Percentiles rank a stretch among this genome's conserved stretches.
These are phyloP conservation scores for Wickerhamiella slavikovae DNA, from an alignment of 805 yeast genomes.

Conservation along the genomic window DNA sequence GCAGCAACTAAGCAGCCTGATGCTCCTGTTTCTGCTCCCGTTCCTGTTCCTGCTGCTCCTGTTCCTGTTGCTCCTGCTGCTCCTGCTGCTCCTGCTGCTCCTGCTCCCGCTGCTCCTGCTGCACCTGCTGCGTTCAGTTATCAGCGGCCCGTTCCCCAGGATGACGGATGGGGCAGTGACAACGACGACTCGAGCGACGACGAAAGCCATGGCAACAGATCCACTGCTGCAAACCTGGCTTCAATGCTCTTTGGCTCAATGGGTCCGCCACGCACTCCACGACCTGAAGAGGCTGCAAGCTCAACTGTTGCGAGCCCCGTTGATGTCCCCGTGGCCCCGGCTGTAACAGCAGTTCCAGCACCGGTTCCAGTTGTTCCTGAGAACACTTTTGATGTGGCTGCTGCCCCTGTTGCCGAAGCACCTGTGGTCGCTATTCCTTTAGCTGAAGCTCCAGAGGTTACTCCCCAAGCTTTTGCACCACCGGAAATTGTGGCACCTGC, in stretches of 20 bases:
- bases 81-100: too few species aligned
- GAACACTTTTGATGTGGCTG: not conserved
- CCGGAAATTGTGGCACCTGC: constrained; percentile 5
- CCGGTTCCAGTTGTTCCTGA: not conserved
- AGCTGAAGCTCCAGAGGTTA: constrained; percentile 5
- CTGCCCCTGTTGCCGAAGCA: not conserved
- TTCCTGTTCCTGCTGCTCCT: too few species aligned
- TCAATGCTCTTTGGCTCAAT: constrained; percentile 23
- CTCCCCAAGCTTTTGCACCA: constrained; percentile 4
- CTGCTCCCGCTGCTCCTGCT: not conserved
- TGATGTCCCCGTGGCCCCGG: constrained; percentile 3
- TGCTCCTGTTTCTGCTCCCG: constrained; percentile 4
- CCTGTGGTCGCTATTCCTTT: constrained; percentile 1
- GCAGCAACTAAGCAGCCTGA: constrained; percentile 1
- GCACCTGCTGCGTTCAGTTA: not conserved
- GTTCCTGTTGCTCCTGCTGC: constrained; percentile 4
- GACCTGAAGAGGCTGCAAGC: constrained; percentile 1
- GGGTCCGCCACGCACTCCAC: constrained; percentile 15
- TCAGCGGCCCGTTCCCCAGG: constrained; percentile 8
- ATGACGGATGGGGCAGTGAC: constrained; percentile 16
- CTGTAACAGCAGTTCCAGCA: not conserved
- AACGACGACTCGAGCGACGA: constrained; percentile 17
- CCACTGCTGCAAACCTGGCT: constrained; percentile 23
- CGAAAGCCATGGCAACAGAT: constrained; percentile 14
- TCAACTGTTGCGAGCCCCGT: not conserved